Evolutionary conservation across 2,329 filamentous ascomycete species (phyloP).

Genomic region (Aspergillus sp.): DNA sequence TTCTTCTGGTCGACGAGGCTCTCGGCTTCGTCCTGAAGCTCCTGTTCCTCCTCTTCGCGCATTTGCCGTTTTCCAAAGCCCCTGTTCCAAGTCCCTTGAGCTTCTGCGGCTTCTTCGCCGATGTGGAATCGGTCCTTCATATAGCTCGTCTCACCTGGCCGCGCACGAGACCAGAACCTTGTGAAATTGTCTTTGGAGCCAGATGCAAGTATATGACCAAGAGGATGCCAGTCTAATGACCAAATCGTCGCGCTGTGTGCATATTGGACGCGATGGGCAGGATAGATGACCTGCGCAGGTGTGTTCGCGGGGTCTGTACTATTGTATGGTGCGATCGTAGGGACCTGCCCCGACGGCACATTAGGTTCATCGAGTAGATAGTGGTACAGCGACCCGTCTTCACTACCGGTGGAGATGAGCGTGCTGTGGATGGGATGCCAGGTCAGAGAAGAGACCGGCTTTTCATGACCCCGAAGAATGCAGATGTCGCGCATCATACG

Average conservation of each 20-base stretch:
- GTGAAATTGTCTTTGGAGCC: constrained; percentile 97
- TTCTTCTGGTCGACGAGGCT: constrained; percentile 89
- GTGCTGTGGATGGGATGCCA: constrained; percentile 95
- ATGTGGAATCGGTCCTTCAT: constrained; percentile 94
- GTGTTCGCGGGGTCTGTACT: constrained; percentile 74
- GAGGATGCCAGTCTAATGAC: constrained; percentile 96
- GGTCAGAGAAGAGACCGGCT: constrained; percentile 86
- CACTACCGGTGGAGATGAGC: constrained; percentile 83
- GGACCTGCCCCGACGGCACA: constrained; percentile 68
- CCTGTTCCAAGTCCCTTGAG: constrained; percentile 89
- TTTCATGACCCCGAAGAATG: constrained; percentile 89
- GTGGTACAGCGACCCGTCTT: constrained; percentile 86
- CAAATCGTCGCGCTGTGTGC: constrained; percentile 96
- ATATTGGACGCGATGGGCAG: constrained; percentile 80
- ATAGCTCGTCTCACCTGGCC: constrained; percentile 82
- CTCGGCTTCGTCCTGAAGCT: constrained; percentile 89
- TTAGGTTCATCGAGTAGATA: constrained; percentile 97
- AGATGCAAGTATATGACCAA: constrained; percentile 91
- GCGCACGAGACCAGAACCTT: constrained; percentile 89
- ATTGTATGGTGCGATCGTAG: constrained; percentile 80
- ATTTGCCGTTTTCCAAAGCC: constrained; percentile 74
- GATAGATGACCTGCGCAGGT: constrained; percentile 85
- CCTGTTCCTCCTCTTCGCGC: constrained; percentile 90
- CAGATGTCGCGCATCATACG: constrained; percentile 98
- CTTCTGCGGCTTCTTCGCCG: constrained; percentile 87